A percentile compares a stretch with the other conserved stretches of the same genome.
Conservation (phyloP, 768 basidiomycete genomes). For the Pleurotus tuoliensis region DNA sequence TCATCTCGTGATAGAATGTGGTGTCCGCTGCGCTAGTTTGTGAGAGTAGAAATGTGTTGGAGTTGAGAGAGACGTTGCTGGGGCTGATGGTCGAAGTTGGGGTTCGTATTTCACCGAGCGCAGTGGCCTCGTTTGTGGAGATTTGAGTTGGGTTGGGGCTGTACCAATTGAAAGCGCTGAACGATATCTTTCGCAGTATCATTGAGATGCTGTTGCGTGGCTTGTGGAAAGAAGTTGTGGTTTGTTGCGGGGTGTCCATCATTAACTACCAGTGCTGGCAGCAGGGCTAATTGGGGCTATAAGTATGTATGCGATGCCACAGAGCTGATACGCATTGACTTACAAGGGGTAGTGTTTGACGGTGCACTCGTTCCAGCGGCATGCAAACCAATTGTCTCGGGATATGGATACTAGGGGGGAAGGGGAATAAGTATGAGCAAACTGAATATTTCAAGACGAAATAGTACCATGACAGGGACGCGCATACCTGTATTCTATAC, state of each 20-base stretch:
- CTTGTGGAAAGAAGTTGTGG: background rate
- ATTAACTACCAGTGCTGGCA: background rate
- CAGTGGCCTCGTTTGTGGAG: background rate
- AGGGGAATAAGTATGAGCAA: too few relatives aligned
- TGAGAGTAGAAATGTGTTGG: background rate
- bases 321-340: background rate
- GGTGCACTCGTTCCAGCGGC: background rate
- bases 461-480: background rate
- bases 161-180: background rate
- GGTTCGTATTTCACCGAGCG: background rate
- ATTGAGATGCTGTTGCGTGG: slow-evolving; percentile 3
- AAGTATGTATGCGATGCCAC: background rate
- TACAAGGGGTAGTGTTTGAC: too few relatives aligned
- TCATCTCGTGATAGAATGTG: background rate
- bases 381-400: background rate
- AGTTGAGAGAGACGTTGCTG: slow-evolving; percentile 6
- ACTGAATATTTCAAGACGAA: too few relatives aligned
- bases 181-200: slow-evolving; percentile 2
- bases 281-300: background rate
- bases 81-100: background rate
- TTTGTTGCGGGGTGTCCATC: background rate
- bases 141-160: background rate
- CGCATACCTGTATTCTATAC: background rate
- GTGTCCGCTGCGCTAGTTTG: background rate
- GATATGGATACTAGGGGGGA: too few relatives aligned